Percentiles rank a stretch among this genome's conserved stretches.
phyloP scores from a whole-genome alignment of 2,329 filamentous ascomycete genomes.

The Neofusicoccum sp. region DNA sequence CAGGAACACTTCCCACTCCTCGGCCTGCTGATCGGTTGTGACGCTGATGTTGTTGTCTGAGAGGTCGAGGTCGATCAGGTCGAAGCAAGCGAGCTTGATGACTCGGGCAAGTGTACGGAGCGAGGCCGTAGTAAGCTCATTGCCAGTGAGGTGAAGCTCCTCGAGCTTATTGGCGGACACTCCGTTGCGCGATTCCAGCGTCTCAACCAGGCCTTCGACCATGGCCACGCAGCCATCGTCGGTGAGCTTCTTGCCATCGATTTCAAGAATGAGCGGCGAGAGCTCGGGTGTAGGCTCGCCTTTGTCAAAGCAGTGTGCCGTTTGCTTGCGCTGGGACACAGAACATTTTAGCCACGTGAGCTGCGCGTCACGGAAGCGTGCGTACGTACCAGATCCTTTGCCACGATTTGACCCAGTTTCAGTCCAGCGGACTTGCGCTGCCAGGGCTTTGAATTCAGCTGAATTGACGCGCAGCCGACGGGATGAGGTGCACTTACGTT shows the following conservation, averaged over 20 bases:
- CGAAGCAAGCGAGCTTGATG: slow-evolving; percentile 44
- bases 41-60: slow-evolving; percentile 50
- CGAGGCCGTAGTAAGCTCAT: slow-evolving; percentile 46
- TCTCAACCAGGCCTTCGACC: slow-evolving; percentile 45
- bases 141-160: slow-evolving; percentile 50
- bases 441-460: neutral
- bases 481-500: slow-evolving; percentile 34
- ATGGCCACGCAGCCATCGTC: slow-evolving; percentile 49
- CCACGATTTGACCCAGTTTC: slow-evolving; percentile 50
- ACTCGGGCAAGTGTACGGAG: slow-evolving; percentile 46
- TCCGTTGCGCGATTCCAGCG: slow-evolving; percentile 38
- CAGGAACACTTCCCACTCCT: slow-evolving; percentile 49
- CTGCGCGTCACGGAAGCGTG: slow-evolving; percentile 24
- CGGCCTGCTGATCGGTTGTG: slow-evolving; percentile 37
- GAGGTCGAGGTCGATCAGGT: slow-evolving; percentile 51
- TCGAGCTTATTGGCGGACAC: slow-evolving; percentile 41
- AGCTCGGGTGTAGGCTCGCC: slow-evolving; percentile 33
- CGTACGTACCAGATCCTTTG: slow-evolving; percentile 45
- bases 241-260: slow-evolving; percentile 48
- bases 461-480: neutral
- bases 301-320: slow-evolving; percentile 25
- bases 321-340: slow-evolving; percentile 35
- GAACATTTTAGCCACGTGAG: slow-evolving; percentile 26
- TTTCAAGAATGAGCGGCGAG: slow-evolving; percentile 47
- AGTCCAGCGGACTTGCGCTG: slow-evolving; percentile 50